These are phyloP conservation scores for Eutrema yunnanense DNA, from an alignment of 345 rosid genomes.

Conservation along the genomic window DNA sequence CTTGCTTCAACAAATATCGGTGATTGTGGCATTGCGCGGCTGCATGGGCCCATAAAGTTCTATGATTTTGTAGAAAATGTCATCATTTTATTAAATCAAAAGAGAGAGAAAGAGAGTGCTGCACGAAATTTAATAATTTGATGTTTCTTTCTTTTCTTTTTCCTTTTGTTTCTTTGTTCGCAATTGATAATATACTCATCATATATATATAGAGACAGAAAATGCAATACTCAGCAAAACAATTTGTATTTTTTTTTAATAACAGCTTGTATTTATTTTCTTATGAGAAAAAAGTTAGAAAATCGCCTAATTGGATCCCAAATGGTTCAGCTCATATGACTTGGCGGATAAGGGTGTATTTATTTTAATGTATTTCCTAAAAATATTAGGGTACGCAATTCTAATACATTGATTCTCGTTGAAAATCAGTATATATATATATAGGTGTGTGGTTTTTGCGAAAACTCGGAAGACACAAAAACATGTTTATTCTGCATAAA, in stretches of 20 bases:
- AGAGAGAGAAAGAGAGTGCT: background rate
- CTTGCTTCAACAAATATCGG: conserved; percentile 8
- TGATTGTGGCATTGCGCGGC: background rate
- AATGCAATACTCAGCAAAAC: background rate
- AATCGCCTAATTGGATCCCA: background rate
- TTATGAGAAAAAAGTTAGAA: background rate
- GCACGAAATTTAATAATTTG: conserved; percentile 3
- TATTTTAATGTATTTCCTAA: background rate
- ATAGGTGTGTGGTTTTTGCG: background rate
- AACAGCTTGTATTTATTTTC: background rate
- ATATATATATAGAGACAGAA: background rate
- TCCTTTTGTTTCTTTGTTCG: background rate
- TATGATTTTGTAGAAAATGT: background rate
- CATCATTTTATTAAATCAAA: background rate
- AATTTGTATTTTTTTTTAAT: too few species aligned
- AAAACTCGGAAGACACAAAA: background rate
- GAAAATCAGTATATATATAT: background rate
- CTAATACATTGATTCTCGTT: background rate
- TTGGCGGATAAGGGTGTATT: conserved; percentile 2
- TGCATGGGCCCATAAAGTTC: background rate
- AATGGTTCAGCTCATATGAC: background rate
- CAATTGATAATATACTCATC: background rate
- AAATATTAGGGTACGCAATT: too few species aligned
- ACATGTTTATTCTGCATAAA: background rate
- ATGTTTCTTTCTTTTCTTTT: background rate